Percentiles rank a stretch among this genome's conserved stretches.
These are phyloP conservation scores for Suhomyces tanzawaensis DNA, from an alignment of 805 yeast genomes.

Conservation along the genomic window DNA sequence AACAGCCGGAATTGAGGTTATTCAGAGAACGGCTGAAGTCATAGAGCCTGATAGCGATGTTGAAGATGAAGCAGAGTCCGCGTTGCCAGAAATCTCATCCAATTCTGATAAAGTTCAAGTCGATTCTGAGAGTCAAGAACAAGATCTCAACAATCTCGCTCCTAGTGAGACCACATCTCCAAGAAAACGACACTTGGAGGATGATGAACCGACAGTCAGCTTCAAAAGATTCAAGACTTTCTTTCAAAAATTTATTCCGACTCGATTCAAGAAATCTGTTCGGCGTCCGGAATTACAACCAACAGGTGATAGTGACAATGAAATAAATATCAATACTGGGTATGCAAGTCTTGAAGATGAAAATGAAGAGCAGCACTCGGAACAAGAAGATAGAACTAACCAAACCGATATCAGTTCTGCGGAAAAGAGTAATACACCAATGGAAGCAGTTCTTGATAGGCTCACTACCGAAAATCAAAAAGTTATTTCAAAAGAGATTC, in stretches of 20 bases:
- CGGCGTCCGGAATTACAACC: neutral
- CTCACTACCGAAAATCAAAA: too few species aligned
- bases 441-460: too few species aligned
- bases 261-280: neutral
- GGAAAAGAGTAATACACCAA: too few species aligned
- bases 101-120: neutral
- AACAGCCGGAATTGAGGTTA: neutral
- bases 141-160: too few species aligned
- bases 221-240: constrained; percentile 6
- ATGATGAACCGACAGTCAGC: neutral
- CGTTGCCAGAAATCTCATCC: neutral
- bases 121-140: neutral
- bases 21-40: neutral
- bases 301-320: neutral
- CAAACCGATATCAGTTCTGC: neutral
- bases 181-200: constrained; percentile 7
- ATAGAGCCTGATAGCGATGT: neutral
- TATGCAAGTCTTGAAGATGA: neutral
- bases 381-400: neutral
- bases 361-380: neutral
- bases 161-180: too few species aligned
- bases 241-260: constrained; percentile 5
- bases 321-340: neutral
- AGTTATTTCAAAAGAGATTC: too few species aligned
- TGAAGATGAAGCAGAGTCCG: neutral